Conservation (phyloP, 2,329 filamentous ascomycete species). For the Aureobasidium sp. region DNA sequence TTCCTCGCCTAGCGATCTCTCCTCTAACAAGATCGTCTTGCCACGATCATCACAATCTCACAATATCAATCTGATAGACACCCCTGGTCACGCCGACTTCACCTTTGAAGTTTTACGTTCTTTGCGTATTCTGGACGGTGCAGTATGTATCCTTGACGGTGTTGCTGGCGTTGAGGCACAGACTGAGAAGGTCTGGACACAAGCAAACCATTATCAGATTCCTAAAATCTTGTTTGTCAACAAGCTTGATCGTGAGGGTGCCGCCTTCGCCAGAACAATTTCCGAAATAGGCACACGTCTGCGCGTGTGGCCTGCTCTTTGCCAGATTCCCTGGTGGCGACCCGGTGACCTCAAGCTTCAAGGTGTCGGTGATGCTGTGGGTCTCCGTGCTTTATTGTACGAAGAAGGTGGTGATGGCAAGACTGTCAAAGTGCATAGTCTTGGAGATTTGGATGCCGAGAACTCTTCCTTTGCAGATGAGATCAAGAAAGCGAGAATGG, state of each 20-base stretch:
- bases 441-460: conserved; percentile 46
- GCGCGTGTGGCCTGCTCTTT: conserved; percentile 79
- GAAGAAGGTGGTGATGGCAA: conserved; percentile 59
- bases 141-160: conserved; percentile 86
- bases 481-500: conserved; percentile 66
- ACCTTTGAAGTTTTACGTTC: conserved; percentile 94
- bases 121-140: conserved; percentile 77
- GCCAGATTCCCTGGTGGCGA: conserved; percentile 93
- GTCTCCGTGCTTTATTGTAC: conserved; percentile 70
- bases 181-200: conserved; percentile 92
- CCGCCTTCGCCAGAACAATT: conserved; percentile 75
- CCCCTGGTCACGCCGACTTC: conserved; percentile 94
- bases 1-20: conserved; percentile 24
- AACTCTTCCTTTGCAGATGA: conserved; percentile 54
- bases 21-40: conserved; percentile 22
- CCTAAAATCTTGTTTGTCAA: conserved; percentile 78
- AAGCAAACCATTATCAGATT: conserved; percentile 78
- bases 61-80: conserved; percentile 88
- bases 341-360: conserved; percentile 64
- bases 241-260: conserved; percentile 77
- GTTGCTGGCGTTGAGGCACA: conserved; percentile 94
- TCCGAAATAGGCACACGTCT: conserved; percentile 76
- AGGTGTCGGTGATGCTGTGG: conserved; percentile 78
- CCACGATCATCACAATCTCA: conserved; percentile 51
- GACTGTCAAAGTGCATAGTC: conserved; percentile 41